Base-by-base conservation (phyloP, 192 early-diverging fungal species). In the Podila verticillata region DNA sequence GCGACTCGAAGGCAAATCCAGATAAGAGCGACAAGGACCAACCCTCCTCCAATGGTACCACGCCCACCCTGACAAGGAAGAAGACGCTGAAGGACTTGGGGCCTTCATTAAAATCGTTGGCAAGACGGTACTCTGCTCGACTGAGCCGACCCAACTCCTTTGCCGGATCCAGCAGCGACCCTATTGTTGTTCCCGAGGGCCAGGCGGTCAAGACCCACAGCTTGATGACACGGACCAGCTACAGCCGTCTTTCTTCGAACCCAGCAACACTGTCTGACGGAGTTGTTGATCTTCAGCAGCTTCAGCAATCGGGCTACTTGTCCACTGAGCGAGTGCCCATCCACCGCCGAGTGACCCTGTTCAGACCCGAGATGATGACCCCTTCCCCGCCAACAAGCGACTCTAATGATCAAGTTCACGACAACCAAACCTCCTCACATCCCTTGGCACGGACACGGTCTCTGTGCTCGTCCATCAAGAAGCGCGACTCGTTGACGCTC, bases 331-430 rank as follows among this genome's bases (percentile, higher is more conserved):
- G 74, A 17, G 34, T 70, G 13, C 63, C 74, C 0, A 57, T 78
- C 26, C 74, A 78, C 48, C 65, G 77, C 36, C 72, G 60, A 32
- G 77, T 80, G 31, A 72, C 64, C n/a, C 48, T 80, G 17, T 80
- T 64, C 61, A 64, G 70, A 5, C 72, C 77, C 12, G 67, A 80
- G 62, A 72, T 60, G 4, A 26, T 28, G 57, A 49, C 67, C 2
- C 56, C 58, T n/a, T 47, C 47, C 57, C 29, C 57, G 30, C 58
- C 26, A 19, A 1, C 17, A 30, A 12, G 20, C 58, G 58, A 30
- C 30, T 17, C 5, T 19, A 15, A 60, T n/a, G 54, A 47, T 47
- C 44, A 47, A 7, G 7, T 47, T 47, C 15, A 7, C 20, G 51
- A n/a, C n/a, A 54, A 54, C 51, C 20, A 54, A 54, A 54, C 51